A percentile compares a stretch with the other conserved stretches of the same genome.
These are phyloP conservation scores for Caloboletus inedulis DNA, from an alignment of 1,284 basidiomycete species.

Conservation along the genomic window DNA sequence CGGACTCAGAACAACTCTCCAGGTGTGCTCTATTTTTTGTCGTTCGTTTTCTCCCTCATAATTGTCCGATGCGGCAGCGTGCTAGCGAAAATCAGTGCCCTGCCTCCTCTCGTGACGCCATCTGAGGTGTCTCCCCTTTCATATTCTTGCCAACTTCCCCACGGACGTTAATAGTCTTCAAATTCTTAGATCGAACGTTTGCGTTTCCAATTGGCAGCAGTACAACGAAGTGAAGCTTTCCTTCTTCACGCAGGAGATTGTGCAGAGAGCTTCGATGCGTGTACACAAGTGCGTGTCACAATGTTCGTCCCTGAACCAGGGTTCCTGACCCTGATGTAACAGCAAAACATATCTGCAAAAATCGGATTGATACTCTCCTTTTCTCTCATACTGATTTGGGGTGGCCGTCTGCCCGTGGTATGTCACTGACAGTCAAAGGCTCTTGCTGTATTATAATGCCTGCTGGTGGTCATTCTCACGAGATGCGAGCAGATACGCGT, in stretches of 20 bases:
- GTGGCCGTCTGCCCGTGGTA: conserved; percentile 85
- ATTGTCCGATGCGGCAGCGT: conserved; percentile 46
- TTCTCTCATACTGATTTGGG: conserved; percentile 94
- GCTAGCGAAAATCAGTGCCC: conserved; percentile 65
- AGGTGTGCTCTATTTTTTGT: conserved; percentile 25
- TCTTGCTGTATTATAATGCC: background rate
- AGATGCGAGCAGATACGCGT: conserved; percentile 66
- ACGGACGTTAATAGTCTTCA: conserved; percentile 8
- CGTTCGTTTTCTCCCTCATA: background rate
- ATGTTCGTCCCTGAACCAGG: background rate
- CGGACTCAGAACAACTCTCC: conserved; percentile 34
- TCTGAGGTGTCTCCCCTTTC: conserved; percentile 62
- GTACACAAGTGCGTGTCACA: conserved; percentile 61
- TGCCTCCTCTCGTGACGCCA: conserved; percentile 88
- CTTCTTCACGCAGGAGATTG: conserved; percentile 97
- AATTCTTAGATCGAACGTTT: conserved; percentile 77
- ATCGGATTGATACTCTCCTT: conserved; percentile 94
- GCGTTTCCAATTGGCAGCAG: conserved; percentile 72
- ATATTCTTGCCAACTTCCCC: background rate
- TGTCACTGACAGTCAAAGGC: background rate
- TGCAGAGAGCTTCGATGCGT: conserved; percentile 91
- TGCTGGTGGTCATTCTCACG: conserved; percentile 8
- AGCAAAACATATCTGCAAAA: conserved; percentile 93
- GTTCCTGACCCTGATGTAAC: conserved; percentile 4
- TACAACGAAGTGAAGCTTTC: conserved; percentile 88